phyloP scores from a whole-genome alignment of 2,329 filamentous ascomycete genomes.

The Colletotrichum tropicicola region DNA sequence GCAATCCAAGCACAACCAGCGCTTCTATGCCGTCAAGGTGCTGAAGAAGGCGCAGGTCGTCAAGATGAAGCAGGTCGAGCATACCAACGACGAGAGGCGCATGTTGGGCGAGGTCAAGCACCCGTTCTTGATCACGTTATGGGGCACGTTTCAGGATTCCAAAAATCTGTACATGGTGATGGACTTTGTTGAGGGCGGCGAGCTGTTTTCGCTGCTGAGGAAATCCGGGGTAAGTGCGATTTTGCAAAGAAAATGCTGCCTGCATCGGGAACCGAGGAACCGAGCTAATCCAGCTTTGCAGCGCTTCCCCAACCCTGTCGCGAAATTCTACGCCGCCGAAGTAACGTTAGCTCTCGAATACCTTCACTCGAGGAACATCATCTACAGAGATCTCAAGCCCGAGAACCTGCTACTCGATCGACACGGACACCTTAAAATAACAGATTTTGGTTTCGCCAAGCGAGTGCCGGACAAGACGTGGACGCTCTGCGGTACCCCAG shows the following conservation, averaged over 20 bases:
- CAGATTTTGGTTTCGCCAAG: conserved; percentile 98
- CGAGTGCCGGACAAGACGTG: conserved; percentile 98
- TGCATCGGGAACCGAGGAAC: background rate
- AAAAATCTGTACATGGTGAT: conserved; percentile 99
- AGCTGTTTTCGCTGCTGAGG: conserved; percentile 92
- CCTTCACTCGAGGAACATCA: conserved; percentile 92
- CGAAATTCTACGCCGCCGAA: conserved; percentile 98
- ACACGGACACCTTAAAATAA: conserved; percentile 95
- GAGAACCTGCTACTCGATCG: conserved; percentile 92
- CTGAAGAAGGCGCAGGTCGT: conserved; percentile 98
- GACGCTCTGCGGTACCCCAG: conserved; percentile 97
- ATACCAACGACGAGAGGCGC: conserved; percentile 95
- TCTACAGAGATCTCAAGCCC: conserved; percentile 96
- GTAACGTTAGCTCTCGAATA: conserved; percentile 96
- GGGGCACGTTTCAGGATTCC: conserved; percentile 97
- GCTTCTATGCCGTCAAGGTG: conserved; percentile 98
- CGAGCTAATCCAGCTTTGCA: conserved; percentile 49
- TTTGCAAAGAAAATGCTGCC: background rate
- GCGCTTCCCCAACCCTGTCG: conserved; percentile 98
- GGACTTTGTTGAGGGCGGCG: conserved; percentile 99
- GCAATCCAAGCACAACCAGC: conserved; percentile 97
- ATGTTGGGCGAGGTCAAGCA: conserved; percentile 99
- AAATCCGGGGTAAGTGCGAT: conserved; percentile 80
- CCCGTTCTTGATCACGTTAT: conserved; percentile 95
- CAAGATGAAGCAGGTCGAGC: conserved; percentile 99